Percentiles rank a stretch among this genome's conserved stretches.
Evolutionary conservation across 2,329 filamentous ascomycete species (phyloP).

Genomic region (Cercospora sesami): DNA sequence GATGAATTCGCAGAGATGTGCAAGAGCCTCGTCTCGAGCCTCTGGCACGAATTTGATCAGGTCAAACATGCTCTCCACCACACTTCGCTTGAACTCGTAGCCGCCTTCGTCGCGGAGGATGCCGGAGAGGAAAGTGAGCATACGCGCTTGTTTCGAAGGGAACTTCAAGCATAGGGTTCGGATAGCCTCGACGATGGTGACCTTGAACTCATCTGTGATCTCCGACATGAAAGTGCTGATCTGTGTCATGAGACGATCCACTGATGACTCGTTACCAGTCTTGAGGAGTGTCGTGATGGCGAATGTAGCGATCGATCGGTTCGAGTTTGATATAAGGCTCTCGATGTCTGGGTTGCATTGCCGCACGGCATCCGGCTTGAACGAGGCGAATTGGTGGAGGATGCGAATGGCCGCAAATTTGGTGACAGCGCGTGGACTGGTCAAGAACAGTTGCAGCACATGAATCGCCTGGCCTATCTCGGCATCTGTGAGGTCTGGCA

Average conservation of each 20-base stretch:
- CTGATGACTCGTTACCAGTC: conserved; percentile 95
- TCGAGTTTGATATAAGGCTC: conserved; percentile 91
- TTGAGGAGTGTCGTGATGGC: conserved; percentile 97
- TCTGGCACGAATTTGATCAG: conserved; percentile 98
- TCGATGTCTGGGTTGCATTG: conserved; percentile 97
- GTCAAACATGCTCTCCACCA: conserved; percentile 99
- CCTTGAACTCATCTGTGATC: conserved; percentile 99
- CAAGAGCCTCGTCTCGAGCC: conserved; percentile 75
- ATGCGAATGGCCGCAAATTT: conserved; percentile 98
- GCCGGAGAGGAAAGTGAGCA: conserved; percentile 96
- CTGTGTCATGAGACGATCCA: conserved; percentile 97
- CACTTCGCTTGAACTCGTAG: conserved; percentile 96
- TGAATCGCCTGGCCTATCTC: conserved; percentile 92
- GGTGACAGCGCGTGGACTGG: conserved; percentile 89
- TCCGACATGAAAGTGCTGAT: conserved; percentile 98
- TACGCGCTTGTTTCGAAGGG: conserved; percentile 94
- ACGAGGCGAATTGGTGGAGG: conserved; percentile 91
- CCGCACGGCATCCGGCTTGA: conserved; percentile 90
- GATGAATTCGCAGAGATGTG: conserved; percentile 97
- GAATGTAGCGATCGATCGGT: conserved; percentile 96
- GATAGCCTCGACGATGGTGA: conserved; percentile 98
- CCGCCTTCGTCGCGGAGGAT: conserved; percentile 95
- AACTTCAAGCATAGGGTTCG: conserved; percentile 96
- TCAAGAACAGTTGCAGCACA: conserved; percentile 93
- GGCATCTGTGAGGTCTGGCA: conserved; percentile 87